Evolutionary conservation across 75 land plant species (phyloP).

Genomic region (Pinus tabuliformis): DNA sequence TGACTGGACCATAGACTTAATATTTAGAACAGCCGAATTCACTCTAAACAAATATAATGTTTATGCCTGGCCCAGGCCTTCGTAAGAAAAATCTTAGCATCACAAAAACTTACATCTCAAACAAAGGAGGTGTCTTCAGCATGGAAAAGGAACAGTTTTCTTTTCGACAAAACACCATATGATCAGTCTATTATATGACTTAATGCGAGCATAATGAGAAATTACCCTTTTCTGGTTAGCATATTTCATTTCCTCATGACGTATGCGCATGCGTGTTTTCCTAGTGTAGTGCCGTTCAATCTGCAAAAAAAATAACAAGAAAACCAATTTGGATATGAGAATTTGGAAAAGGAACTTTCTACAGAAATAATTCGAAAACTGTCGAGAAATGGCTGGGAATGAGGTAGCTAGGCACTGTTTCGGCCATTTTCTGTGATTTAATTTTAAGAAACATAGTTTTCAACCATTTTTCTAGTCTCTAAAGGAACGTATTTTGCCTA

Average conservation of each 20-base stretch:
- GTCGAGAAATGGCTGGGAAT: too few species aligned
- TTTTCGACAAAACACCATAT: neutral
- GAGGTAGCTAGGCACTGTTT: too few species aligned
- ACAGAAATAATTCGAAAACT: too few species aligned
- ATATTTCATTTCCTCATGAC: conserved; percentile 62
- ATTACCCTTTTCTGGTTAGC: conserved; percentile 71
- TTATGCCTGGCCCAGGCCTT: neutral
- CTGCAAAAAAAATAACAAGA: too few species aligned
- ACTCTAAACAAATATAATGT: neutral
- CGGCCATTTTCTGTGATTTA: too few species aligned
- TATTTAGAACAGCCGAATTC: neutral
- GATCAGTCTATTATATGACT: neutral
- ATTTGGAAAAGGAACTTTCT: too few species aligned
- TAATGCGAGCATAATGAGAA: neutral
- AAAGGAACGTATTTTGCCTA: too few species aligned
- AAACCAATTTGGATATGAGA: too few species aligned
- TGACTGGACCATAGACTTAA: neutral
- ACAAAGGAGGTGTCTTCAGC: neutral
- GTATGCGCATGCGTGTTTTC: conserved; percentile 36
- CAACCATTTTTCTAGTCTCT: too few species aligned
- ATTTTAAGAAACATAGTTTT: too few species aligned
- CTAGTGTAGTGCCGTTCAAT: too few species aligned
- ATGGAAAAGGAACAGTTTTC: neutral
- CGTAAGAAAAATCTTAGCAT: neutral
- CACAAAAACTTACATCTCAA: neutral